A percentile compares a stretch with the other conserved stretches of the same genome.
Conservation (phyloP, 169 alveolate genomes). For the Eimeria necatrix region DNA sequence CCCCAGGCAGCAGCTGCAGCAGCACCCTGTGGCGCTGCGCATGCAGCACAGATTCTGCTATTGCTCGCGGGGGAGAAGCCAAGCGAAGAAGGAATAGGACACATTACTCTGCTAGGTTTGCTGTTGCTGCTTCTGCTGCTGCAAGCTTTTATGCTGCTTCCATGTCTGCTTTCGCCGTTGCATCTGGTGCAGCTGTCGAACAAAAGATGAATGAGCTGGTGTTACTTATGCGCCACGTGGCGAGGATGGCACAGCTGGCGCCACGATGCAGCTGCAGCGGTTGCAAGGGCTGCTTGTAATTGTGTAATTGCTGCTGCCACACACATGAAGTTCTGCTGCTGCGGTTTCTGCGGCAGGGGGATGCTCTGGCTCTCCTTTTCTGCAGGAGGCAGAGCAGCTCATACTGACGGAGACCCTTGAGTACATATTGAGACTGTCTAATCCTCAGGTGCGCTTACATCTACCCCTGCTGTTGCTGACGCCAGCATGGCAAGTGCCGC, state of each 20-base stretch:
- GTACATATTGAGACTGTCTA: background rate
- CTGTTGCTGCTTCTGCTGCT: background rate
- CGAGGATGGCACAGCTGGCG: no score
- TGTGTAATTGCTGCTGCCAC: slow-evolving; percentile 9
- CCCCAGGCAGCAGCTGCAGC: background rate
- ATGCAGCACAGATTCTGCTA: background rate
- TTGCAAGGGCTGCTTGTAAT: background rate
- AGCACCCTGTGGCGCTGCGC: background rate
- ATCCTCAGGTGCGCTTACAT: slow-evolving; percentile 52
- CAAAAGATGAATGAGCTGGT: background rate
- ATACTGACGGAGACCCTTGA: slow-evolving; percentile 50
- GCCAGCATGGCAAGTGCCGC: background rate
- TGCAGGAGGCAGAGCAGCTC: slow-evolving; percentile 16
- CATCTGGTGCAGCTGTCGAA: background rate
- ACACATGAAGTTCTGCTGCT: background rate
- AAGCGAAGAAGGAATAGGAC: background rate
- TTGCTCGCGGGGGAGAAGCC: background rate
- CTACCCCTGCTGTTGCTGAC: background rate
- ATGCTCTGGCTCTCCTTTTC: background rate
- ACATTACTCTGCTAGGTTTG: background rate
- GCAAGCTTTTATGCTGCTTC: background rate
- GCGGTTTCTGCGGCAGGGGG: slow-evolving; percentile 1
- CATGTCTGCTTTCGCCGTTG: background rate
- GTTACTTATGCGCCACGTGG: background rate
- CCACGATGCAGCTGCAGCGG: background rate